Percentiles rank a stretch among this genome's conserved stretches.
These are phyloP conservation scores for Dactylis glomerata DNA, from an alignment of 176 grass and related monocot species.

Conservation along the genomic window DNA sequence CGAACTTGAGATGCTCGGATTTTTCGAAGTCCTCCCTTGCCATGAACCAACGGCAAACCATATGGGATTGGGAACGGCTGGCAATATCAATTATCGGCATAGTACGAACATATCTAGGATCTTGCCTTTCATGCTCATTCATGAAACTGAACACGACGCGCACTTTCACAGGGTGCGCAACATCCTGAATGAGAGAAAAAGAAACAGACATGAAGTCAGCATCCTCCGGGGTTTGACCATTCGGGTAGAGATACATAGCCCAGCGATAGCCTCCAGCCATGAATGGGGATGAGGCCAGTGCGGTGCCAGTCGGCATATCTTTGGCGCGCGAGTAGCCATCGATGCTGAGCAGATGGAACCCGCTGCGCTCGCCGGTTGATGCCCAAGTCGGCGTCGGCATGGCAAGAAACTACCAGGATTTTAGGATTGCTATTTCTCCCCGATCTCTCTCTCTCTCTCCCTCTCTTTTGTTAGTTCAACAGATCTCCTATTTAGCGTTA, in stretches of 20 bases:
- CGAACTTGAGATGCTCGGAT: neutral
- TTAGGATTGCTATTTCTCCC: neutral
- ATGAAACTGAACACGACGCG: neutral
- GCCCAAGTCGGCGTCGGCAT: neutral
- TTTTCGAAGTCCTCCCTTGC: neutral
- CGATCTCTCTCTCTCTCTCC: too few species aligned
- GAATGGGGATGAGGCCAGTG: neutral
- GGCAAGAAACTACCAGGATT: neutral
- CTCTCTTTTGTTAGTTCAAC: too few species aligned
- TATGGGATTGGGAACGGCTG: accelerated
- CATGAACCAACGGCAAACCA: neutral
- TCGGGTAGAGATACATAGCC: neutral
- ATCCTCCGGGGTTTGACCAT: neutral
- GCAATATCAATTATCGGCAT: neutral
- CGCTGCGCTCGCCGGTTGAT: neutral
- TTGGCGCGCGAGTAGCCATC: neutral
- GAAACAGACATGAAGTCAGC: neutral
- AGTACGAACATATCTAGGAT: neutral
- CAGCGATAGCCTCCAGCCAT: neutral
- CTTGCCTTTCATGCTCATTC: neutral
- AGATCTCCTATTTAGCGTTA: neutral
- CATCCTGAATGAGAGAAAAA: neutral
- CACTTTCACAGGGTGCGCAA: neutral
- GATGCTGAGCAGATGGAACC: neutral
- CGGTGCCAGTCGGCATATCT: neutral